Evolutionary conservation across 164 flowering plant species (phyloP), one percentile per base, ranked within the genome.

Genomic region (Tetracentron sinense): DNA sequence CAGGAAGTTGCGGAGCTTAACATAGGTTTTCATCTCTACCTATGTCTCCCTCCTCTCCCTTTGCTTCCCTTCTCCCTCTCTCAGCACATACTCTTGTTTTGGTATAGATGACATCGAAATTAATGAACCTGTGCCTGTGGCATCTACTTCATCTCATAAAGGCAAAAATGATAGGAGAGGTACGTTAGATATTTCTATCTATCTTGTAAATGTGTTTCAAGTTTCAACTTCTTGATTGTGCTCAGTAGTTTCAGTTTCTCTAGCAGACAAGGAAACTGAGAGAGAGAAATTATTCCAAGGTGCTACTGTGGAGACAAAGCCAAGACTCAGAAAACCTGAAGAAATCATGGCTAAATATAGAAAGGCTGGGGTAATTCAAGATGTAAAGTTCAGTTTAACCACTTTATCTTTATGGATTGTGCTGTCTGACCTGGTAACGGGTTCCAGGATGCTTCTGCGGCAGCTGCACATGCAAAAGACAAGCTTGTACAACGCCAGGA

Each of bases 71-170:
- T 11, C 16, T n/a, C n/a, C 54, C 42, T 28, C 12, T 63, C 60
- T 56, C 60, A 17, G 6, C 52, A 31, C 0, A 0, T 42, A 6
- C 44, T 60, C 60, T 46, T 60, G 35, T 31, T 62, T 75, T 52
- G 54, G 21, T 26, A 30, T 72, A 92, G 98, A 92, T 83, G 98
- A 92, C 74, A 88, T 92, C 66, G 85, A 83, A 66, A 86, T 92
- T 65, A 96, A 92, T 72, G 98, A 88, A 47, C 81, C 85, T 42
- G 51, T 47, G 62, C 63, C 69, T 7, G 30, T 56, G 42, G 67
- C 70, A 47, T 63, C 85, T 60, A 70, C 82, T 60, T 75, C 88
- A 53, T 75, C 89, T 30, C 59, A 74, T 62, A 68, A 65, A 63
- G 63, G 49, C 51, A 71, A 74, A 55, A 69, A 75, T 19, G 75